A percentile compares a stretch with the other conserved stretches of the same genome.
Conservation (phyloP, 768 basidiomycete species). For the button mushroom (Agaricus bisporus) region DNA sequence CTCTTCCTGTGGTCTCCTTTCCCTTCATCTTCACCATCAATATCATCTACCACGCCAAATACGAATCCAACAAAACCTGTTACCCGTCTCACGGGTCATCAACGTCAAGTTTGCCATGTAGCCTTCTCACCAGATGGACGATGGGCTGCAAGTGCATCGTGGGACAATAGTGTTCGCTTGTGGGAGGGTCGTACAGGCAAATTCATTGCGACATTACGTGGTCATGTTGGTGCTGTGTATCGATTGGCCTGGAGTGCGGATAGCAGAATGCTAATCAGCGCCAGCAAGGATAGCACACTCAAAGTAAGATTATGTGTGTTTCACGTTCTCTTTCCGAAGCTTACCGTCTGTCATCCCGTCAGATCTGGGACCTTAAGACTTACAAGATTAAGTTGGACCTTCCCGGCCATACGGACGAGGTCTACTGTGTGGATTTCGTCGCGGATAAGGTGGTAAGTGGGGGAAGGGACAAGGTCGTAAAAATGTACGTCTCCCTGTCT, state of each 20-base stretch:
- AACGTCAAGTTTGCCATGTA: constrained; percentile 90
- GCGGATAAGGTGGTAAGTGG: constrained; percentile 99
- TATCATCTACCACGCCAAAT: constrained; percentile 11
- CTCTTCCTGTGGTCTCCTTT: constrained; percentile 93
- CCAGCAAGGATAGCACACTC: constrained; percentile 92
- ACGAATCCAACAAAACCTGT: constrained; percentile 35
- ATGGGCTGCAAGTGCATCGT: constrained; percentile 87
- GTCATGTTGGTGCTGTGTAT: constrained; percentile 94
- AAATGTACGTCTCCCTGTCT: constrained; percentile 62
- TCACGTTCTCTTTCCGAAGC: background rate
- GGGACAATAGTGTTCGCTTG: constrained; percentile 84
- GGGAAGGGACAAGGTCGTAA: constrained; percentile 86
- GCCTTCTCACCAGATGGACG: constrained; percentile 93
- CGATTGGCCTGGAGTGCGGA: constrained; percentile 94
- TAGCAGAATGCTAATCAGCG: constrained; percentile 85
- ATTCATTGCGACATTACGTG: constrained; percentile 85
- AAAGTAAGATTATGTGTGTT: constrained; percentile 51
- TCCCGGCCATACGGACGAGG: constrained; percentile 95
- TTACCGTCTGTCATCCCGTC: constrained; percentile 3
- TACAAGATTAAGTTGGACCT: constrained; percentile 93
- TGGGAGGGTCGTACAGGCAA: constrained; percentile 87
- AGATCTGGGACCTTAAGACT: constrained; percentile 97
- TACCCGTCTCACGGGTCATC: constrained; percentile 87
- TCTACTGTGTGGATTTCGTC: constrained; percentile 98
- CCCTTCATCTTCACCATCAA: constrained; percentile 33